phyloP scores from a whole-genome alignment of 108 stramenopile species.

The Aurantiochytrium sp. region DNA sequence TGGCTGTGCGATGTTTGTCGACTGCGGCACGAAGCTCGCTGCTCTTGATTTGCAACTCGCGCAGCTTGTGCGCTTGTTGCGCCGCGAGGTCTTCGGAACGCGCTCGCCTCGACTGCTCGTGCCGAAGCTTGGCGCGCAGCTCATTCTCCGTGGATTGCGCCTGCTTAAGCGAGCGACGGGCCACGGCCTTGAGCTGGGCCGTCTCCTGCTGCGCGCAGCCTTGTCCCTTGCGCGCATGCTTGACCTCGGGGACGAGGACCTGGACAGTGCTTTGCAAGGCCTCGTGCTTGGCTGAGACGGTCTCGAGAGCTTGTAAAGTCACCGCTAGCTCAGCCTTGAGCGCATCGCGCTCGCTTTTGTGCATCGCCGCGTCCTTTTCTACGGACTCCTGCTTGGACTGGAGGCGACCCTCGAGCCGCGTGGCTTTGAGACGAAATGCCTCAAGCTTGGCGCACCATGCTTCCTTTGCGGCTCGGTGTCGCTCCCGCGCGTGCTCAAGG shows the following conservation, averaged over 20 bases:
- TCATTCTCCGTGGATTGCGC: neutral
- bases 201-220: neutral
- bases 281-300: neutral
- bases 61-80: neutral
- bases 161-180: neutral
- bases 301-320: neutral
- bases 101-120: neutral
- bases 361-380: neutral
- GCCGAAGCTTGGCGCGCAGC: neutral
- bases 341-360: neutral
- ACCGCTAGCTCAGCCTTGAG: neutral
- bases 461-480: neutral
- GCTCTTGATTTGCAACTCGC: neutral
- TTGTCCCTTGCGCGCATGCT: neutral
- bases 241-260: neutral
- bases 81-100: neutral
- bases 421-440: neutral
- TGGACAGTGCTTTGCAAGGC: neutral
- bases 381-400: neutral
- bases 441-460: neutral
- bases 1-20: neutral
- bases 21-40: neutral
- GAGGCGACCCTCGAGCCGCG: neutral
- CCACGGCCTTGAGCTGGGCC: neutral
- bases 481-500: neutral